Percentiles rank a stretch among this genome's conserved stretches.
Conservation (phyloP, 2,329 filamentous ascomycete species). For the Polytolypa hystricis region DNA sequence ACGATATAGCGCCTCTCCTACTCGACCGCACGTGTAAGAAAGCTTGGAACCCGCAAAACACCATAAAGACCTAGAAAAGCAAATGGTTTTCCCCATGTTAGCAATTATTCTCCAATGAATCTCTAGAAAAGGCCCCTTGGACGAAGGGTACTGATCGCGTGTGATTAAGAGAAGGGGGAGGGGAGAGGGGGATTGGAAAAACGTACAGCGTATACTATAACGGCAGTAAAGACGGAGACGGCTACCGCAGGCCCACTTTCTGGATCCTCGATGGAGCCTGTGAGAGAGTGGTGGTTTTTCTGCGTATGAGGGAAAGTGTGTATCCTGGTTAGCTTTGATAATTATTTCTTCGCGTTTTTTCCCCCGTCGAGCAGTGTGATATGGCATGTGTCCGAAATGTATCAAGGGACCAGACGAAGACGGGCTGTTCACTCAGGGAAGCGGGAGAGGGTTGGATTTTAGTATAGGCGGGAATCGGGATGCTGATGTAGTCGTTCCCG, state of each 20-base stretch:
- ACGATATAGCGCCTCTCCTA: constrained; percentile 70
- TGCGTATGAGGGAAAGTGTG: constrained; percentile 17
- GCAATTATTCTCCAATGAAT: constrained; percentile 3
- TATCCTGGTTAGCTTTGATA: background rate
- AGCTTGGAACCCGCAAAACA: constrained; percentile 86
- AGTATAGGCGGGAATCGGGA: too few species aligned
- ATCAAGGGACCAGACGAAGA: too few species aligned
- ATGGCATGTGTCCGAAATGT: background rate
- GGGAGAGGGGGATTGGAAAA: background rate
- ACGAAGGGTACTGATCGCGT: background rate
- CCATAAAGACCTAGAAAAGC: constrained; percentile 60
- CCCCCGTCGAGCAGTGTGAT: background rate
- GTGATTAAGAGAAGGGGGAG: background rate
- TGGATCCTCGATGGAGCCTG: constrained; percentile 60
- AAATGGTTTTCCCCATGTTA: constrained; percentile 9
- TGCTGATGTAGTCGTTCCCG: too few species aligned
- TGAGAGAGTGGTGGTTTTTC: constrained; percentile 68
- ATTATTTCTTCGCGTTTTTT: background rate
- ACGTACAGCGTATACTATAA: constrained; percentile 79
- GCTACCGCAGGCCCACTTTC: constrained; percentile 68
- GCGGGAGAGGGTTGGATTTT: too few species aligned
- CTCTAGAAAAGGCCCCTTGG: constrained; percentile 4
- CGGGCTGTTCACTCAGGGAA: too few species aligned
- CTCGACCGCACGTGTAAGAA: constrained; percentile 74
- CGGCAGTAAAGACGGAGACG: constrained; percentile 73